Percentiles rank a stretch among this genome's conserved stretches.
Evolutionary conservation across 176 grass and related monocot genomes (phyloP).

Genomic region (maize (Zea mays)): DNA sequence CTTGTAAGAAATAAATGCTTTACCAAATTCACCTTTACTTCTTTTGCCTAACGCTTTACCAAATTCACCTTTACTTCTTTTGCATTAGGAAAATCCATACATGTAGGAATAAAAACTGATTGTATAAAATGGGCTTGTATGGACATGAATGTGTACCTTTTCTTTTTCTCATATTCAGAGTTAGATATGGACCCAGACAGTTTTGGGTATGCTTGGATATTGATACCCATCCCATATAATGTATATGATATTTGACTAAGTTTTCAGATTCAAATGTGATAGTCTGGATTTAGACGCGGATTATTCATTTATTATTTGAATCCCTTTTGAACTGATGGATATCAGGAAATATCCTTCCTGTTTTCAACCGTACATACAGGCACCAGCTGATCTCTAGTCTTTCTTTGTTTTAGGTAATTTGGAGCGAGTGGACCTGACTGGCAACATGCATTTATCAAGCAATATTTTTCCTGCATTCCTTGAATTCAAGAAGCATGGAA

Average conservation of each 20-base stretch:
- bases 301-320: background rate
- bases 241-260: background rate
- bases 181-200: background rate
- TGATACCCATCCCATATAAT: background rate
- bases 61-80: background rate
- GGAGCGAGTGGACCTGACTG: slow-evolving; percentile 46
- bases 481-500: slow-evolving; percentile 49
- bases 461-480: slow-evolving; percentile 26
- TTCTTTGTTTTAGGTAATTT: slow-evolving; percentile 42
- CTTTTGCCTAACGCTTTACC: background rate
- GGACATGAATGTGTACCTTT: background rate
- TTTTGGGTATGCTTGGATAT: background rate
- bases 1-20: slow-evolving; percentile 33
- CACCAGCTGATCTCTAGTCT: background rate
- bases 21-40: background rate
- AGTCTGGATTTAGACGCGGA: background rate
- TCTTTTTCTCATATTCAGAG: background rate
- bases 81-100: background rate
- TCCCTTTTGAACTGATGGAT: background rate
- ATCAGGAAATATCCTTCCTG: background rate
- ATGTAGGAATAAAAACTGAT: background rate
- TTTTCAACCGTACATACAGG: background rate
- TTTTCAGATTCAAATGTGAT: background rate
- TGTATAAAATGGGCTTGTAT: background rate
- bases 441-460: slow-evolving; percentile 41